Conservation (phyloP, 2,329 filamentous ascomycete genomes). For the Aspergillus ustus region DNA sequence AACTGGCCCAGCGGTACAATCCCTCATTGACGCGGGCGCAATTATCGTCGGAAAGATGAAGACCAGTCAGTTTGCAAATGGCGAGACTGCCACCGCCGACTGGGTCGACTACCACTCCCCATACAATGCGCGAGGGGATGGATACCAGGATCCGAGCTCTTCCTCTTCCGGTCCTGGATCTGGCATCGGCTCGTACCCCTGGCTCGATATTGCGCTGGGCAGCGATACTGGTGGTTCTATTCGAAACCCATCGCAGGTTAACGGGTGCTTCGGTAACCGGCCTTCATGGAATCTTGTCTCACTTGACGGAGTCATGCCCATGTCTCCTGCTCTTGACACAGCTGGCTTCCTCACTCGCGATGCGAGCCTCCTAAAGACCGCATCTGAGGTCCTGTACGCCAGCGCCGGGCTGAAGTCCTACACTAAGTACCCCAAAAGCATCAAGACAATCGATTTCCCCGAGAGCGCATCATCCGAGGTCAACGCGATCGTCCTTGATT, state of each 20-base stretch:
- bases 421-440: constrained; percentile 41
- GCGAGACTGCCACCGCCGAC: constrained; percentile 25
- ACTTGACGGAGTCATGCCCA: constrained; percentile 55
- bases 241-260: constrained; percentile 52
- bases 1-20: constrained; percentile 58
- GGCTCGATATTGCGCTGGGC: constrained; percentile 56
- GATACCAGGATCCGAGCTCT: constrained; percentile 37
- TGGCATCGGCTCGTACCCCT: constrained; percentile 40
- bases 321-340: constrained; percentile 51
- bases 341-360: constrained; percentile 46
- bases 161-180: constrained; percentile 32
- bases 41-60: constrained; percentile 39
- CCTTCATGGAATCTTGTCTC: constrained; percentile 53
- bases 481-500: constrained; percentile 46
- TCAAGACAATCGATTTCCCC: constrained; percentile 51
- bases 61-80: constrained; percentile 33
- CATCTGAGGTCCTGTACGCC: constrained; percentile 50
- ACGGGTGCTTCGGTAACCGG: constrained; percentile 57
- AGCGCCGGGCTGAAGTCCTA: constrained; percentile 13
- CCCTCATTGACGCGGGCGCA: constrained; percentile 63
- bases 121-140: constrained; percentile 41
- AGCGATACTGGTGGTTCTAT: constrained; percentile 49
- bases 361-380: constrained; percentile 33
- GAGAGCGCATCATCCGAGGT: constrained; percentile 37
- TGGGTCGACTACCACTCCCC: constrained; percentile 39